Evolutionary conservation across 371 early-diverging fungal genomes (phyloP).

Genomic region (Zopfochytrium polystomum): DNA sequence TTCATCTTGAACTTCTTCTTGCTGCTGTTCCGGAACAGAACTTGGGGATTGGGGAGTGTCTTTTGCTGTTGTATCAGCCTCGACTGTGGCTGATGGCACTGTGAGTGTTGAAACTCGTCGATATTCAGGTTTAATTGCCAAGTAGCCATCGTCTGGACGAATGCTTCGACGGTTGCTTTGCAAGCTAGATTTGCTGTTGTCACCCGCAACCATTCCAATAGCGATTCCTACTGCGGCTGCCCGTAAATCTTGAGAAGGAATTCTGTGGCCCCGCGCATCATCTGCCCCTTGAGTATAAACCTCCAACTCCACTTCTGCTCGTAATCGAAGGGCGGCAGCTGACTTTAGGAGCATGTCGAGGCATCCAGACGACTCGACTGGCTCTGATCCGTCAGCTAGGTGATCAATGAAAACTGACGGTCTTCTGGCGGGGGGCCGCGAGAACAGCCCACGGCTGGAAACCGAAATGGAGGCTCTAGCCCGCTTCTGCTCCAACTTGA

Average conservation of each 20-base stretch:
- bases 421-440: too few relatives aligned
- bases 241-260: background rate
- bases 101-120: background rate
- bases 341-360: constrained; percentile 1
- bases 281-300: too few relatives aligned
- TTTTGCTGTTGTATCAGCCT: background rate
- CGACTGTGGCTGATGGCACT: background rate
- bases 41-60: background rate
- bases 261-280: too few relatives aligned
- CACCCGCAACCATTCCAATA: background rate
- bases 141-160: background rate
- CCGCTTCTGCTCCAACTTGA: background rate
- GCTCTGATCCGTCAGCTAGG: too few relatives aligned
- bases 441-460: too few relatives aligned
- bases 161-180: background rate
- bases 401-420: too few relatives aligned
- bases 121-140: background rate
- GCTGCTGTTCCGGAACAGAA: constrained; percentile 1
- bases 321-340: background rate
- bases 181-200: background rate
- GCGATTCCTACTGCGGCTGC: background rate
- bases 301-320: background rate
- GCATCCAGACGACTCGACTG: background rate
- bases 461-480: too few relatives aligned
- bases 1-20: constrained; percentile 1